Base-by-base conservation (phyloP, 2,329 filamentous ascomycete genomes). In the Monosporascus sp. region DNA sequence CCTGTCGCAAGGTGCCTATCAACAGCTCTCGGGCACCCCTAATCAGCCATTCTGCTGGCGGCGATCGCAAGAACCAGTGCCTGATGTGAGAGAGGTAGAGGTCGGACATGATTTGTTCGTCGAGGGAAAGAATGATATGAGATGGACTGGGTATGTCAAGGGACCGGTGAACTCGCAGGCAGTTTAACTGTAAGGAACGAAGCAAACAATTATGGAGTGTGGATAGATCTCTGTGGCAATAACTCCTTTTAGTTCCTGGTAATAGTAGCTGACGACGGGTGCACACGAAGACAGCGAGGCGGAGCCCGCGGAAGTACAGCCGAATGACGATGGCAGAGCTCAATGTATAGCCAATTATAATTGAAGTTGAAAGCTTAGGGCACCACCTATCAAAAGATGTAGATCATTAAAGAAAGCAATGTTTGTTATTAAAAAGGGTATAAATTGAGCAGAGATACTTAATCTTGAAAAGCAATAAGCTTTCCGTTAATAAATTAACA, bases 21-120 rank as follows among this genome's bases (percentile, higher is more conserved):
- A 97, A 79, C 49, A 96, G 76, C 69, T 96, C 89, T 58, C 91
- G 85, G 20, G 96, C 73, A 63, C 87, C 84, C 55, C 83, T 84
- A 55, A 95, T 78, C n/a, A 81, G 84, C 87, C 90, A 97, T 82
- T 96, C 91, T 62, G 91, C 86, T 1, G 94, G 94, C 15, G 94
- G 94, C 44, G 92, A 96, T 60, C 89, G 87, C 58, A 92, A 75
- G 54, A 97, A 77, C 87, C 94, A 96, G 64, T 77, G 77, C 61
- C 76, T 71, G 49, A 78, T 54, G 63, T 71, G 78, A 52, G 69
- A 78, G 52, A 71, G 74, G 70, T 74, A 79, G 63, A 72, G 76
- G 66, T 81, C 78, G 49, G 80, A 78, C 81, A 84, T 84, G 58
- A 49, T 56, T 56, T 47, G 51, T 31, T 11, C 28, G 28, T n/a